Base-by-base conservation (phyloP, 2,329 filamentous ascomycete species). In the Aureobasidium pullulans region DNA sequence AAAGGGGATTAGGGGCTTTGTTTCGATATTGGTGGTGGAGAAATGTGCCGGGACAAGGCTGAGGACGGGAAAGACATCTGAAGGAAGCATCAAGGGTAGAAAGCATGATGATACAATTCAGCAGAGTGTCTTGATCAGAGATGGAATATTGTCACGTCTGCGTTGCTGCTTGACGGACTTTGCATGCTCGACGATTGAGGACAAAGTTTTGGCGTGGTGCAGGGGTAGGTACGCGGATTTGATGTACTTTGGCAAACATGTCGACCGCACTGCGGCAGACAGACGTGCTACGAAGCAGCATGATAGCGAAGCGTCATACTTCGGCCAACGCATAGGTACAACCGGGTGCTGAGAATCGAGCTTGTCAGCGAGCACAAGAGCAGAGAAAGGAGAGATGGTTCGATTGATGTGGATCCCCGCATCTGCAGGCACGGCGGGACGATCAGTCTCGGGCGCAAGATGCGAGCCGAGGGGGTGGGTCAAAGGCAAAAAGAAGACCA, bases 41-140 rank as follows among this genome's bases (percentile, higher is more conserved):
- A 31, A 40, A 16, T 11, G n/a, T 2, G 84, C 81, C 86, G 96
- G 96, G 64, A 82, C 85, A 0, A 86, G 81, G 1, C 82, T 81
- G 23, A 92, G 80, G 0, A 86, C 80, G 59, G 86, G 86, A 77
- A 99, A 99, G 53, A 96, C 82, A 34, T 93, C 96, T 1, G 92
- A 23, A 7, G 46, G 19, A 29, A 52, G 36, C 9, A 34, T 34
- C 34, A 2, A 37, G 23, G 16, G 44, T 32, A 23, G n/a, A 49
- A 3, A 49, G 32, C 46, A 49, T 11, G 16, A 19, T 13, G 16
- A 23, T 16, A 16, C n/a, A 42, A 42, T 7, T 2, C 34, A 52
- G 48, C 11, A 4, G 3, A 23, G 23, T 23, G 23, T 23, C 23
- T 4, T 23, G 3, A 23, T 23, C 23, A 23, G 23, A 23, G 23